phyloP scores from a whole-genome alignment of 257 asterid species.

The Ajuga chamaepitys region DNA sequence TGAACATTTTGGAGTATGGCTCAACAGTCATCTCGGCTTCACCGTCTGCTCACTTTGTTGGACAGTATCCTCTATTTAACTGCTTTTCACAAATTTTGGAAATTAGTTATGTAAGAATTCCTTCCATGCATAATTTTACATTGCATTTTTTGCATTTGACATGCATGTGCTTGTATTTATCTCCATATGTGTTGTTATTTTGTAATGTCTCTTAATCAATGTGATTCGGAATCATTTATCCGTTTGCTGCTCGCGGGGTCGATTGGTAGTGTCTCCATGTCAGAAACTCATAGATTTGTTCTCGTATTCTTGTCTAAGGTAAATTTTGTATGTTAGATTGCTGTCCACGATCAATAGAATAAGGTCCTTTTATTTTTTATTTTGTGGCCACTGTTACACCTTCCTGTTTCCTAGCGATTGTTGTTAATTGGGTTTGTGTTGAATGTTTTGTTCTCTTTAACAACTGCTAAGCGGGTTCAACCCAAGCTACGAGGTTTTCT shows the following conservation, averaged over 20 bases:
- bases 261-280: neutral
- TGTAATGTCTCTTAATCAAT: neutral
- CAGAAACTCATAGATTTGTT: neutral
- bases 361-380: neutral
- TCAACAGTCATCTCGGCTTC: conserved; percentile 94
- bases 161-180: neutral
- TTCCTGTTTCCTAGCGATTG: neutral
- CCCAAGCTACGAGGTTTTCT: conserved; percentile 92
- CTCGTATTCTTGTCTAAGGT: neutral
- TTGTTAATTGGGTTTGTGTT: conserved; percentile 4
- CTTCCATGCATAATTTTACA: neutral
- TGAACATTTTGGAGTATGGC: conserved; percentile 48
- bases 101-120: neutral
- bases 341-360: neutral
- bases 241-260: neutral
- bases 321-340: neutral
- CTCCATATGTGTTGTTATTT: neutral
- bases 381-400: neutral
- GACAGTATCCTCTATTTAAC: conserved; percentile 81
- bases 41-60: conserved; percentile 88
- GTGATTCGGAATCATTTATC: neutral
- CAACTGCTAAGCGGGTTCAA: conserved; percentile 78
- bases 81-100: neutral
- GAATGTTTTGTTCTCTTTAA: conserved; percentile 39
- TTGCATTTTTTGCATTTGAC: neutral